A percentile compares a stretch with the other conserved stretches of the same genome.
phyloP scores from a whole-genome alignment of 2,329 filamentous ascomycete genomes.

The Monascus ruber region DNA sequence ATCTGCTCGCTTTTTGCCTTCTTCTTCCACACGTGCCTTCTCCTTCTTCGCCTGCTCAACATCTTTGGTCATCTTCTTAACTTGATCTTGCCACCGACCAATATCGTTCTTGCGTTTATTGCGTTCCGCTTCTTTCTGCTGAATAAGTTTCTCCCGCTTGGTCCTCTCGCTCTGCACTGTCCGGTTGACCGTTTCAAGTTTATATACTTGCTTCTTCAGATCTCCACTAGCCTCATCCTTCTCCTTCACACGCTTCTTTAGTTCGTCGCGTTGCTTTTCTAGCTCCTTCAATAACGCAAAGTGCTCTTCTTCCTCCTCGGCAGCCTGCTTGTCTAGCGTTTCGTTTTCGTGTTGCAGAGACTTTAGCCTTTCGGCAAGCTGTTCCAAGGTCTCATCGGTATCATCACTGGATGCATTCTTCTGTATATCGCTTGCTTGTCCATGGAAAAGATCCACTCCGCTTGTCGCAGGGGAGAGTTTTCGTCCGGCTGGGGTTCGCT shows the following conservation, averaged over 20 bases:
- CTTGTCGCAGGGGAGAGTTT: constrained; percentile 62
- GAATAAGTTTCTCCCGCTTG: constrained; percentile 58
- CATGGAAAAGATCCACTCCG: constrained; percentile 27
- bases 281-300: constrained; percentile 55
- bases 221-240: constrained; percentile 85
- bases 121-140: constrained; percentile 50
- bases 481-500: constrained; percentile 60
- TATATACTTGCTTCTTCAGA: constrained; percentile 67
- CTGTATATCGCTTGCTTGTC: constrained; percentile 28
- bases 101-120: constrained; percentile 52
- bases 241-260: constrained; percentile 67
- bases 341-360: constrained; percentile 72
- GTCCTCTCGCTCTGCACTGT: constrained; percentile 65
- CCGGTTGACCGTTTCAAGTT: constrained; percentile 70
- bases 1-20: constrained; percentile 27
- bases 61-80: constrained; percentile 40
- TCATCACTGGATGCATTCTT: constrained; percentile 35
- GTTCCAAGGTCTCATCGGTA: constrained; percentile 57
- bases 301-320: constrained; percentile 57
- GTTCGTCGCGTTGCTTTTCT: constrained; percentile 65
- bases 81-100: constrained; percentile 45
- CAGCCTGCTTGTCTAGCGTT: constrained; percentile 58
- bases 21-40: constrained; percentile 29
- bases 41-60: constrained; percentile 34
- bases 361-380: constrained; percentile 73